Conservation (phyloP, 192 early-diverging fungal genomes). For the Podila epigama region DNA sequence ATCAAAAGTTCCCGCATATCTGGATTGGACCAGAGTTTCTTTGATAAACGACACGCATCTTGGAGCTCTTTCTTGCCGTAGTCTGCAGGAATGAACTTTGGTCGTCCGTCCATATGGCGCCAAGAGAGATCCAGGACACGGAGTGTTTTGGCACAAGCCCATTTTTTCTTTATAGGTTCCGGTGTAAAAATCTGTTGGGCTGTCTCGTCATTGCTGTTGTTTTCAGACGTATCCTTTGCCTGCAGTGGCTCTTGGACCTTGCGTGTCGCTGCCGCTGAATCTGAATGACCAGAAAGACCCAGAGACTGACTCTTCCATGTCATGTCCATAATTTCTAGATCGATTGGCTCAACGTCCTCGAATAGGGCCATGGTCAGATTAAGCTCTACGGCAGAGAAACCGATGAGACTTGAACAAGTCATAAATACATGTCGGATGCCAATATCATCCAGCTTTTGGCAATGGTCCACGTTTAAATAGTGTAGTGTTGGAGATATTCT, state of each 20-base stretch:
- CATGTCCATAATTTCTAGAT: background rate
- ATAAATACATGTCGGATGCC: conserved; percentile 23
- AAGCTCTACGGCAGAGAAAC: conserved; percentile 14
- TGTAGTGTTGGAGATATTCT: background rate
- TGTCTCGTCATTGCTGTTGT: background rate
- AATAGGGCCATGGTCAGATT: conserved; percentile 22
- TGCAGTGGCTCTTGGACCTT: too few species aligned
- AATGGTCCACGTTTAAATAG: conserved; percentile 14
- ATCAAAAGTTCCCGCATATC: too few species aligned
- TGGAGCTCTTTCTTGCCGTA: background rate
- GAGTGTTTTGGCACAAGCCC: background rate
- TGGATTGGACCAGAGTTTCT: too few species aligned
- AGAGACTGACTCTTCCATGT: background rate
- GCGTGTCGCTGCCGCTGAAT: too few species aligned
- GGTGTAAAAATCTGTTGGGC: too few species aligned
- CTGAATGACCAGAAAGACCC: too few species aligned
- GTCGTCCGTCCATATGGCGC: background rate
- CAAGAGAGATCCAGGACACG: background rate
- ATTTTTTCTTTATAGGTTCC: background rate
- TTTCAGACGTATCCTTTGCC: background rate
- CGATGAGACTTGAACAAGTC: conserved; percentile 8
- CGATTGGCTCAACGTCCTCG: conserved; percentile 5
- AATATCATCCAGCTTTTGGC: conserved; percentile 2
- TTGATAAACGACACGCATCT: too few species aligned
- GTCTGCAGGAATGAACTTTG: background rate